Evolutionary conservation across 2,329 filamentous ascomycete species (phyloP), one percentile per base, ranked within the genome.

Genomic region (Achaetomium macrosporum): DNA sequence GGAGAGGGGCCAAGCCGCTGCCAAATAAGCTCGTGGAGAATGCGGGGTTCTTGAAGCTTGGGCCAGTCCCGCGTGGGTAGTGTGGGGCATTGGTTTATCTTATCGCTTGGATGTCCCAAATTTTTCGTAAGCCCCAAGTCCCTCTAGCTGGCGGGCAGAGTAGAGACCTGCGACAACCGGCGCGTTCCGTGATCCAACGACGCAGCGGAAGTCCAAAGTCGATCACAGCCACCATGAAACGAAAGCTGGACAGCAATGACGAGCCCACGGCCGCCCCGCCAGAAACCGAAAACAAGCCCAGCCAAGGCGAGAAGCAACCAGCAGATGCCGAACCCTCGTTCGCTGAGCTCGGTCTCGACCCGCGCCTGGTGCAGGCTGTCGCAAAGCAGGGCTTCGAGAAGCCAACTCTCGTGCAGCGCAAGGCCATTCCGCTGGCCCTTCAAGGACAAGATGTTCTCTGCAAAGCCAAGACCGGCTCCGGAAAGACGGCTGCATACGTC

Each of bases 401-500:
- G 53, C 93, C 93, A 13, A 97, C 93, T n/a, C 79, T 85, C 12
- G 88, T 97, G 1, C 93, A 99, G 71, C 80, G 83, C 40, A 85
- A 87, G 69, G 88, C 89, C 1, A 95, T 99, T 57, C 93, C 93
- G 1, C 73, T 96, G 36, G 90, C 89, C 19, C 76, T 97, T 16
- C 83, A 90, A 59, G 92, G 93, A 12, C 85, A 89, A 65, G 90
- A 97, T 76, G 84, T 99, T 44, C 76, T 97, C 37, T 91, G 90
- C 50, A 90, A 92, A 65, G 90, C 92, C 36, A 95, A 92, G 70
- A 97, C 93, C 5, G 93, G 93, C 12, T 96, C 91, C 4, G 93
- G 93, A 61, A 99, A 99, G 77, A 99, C 93, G 11, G 90, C 90
- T n/a, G 92, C 93, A 46, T 97, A 97, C 67, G 75, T 96, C 7